These are phyloP conservation scores for Dryadomyces quercivorus DNA, from an alignment of 2,329 filamentous ascomycete species.

Conservation along the genomic window DNA sequence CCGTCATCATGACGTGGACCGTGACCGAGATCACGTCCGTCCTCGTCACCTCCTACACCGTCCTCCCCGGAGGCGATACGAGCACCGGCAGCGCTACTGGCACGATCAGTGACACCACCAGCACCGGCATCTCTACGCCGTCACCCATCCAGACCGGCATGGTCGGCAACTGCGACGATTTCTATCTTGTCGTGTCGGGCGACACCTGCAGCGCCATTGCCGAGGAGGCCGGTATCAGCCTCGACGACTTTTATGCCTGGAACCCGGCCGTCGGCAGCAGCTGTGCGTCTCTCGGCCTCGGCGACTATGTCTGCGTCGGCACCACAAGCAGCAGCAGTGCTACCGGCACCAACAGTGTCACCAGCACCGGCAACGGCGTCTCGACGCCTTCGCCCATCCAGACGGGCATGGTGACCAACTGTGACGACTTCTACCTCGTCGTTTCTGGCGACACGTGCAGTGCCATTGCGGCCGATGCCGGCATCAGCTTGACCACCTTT, in stretches of 20 bases:
- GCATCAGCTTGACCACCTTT: constrained; percentile 2
- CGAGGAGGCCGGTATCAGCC: neutral
- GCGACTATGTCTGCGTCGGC: neutral
- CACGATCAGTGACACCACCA: neutral
- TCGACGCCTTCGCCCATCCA: neutral
- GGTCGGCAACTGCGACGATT: constrained; percentile 5
- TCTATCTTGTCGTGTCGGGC: constrained; percentile 1
- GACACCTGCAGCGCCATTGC: constrained; percentile 5
- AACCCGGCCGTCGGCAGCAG: constrained; percentile 4
- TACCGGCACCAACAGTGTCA: neutral
- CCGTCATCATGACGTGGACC: neutral
- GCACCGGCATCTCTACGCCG: neutral
- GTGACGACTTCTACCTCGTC: constrained; percentile 3
- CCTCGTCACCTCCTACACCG: neutral
- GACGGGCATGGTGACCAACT: neutral
- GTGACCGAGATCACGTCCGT: neutral
- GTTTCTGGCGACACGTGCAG: constrained; percentile 4
- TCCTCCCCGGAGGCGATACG: neutral
- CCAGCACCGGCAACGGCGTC: neutral
- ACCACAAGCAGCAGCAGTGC: neutral
- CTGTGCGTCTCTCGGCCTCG: neutral
- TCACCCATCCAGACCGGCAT: constrained; percentile 1
- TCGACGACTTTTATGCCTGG: constrained; percentile 4
- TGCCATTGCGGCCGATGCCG: neutral
- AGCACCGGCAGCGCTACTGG: no score